phyloP scores from a whole-genome alignment of 1,139 yeast genomes.

The Suhomyces coccinellae region DNA sequence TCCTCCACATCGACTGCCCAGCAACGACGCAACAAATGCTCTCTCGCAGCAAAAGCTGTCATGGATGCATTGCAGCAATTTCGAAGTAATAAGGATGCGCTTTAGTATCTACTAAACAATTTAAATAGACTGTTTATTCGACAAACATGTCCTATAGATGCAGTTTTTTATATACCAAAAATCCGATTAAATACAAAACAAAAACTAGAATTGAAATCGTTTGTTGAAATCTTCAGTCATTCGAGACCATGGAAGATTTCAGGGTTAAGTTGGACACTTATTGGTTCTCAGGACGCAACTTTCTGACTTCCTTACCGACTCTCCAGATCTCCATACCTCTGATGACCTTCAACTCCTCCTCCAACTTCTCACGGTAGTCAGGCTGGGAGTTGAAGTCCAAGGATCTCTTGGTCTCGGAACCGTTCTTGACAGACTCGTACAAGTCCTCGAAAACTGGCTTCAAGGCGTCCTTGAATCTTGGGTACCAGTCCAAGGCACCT shows the following conservation, averaged over 20 bases:
- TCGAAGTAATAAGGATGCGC: too few relatives aligned
- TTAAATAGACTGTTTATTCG: conserved; percentile 35
- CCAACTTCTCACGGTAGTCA: conserved; percentile 96
- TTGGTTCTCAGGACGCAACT: conserved; percentile 98
- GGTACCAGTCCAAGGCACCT: conserved; percentile 99
- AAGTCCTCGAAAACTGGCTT: conserved; percentile 97
- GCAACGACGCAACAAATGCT: background rate
- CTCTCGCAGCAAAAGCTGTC: background rate
- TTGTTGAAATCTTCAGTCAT: conserved; percentile 27
- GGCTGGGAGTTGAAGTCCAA: conserved; percentile 97
- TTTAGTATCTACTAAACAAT: too few relatives aligned
- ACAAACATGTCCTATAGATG: conserved; percentile 41
- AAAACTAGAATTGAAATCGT: conserved; percentile 27
- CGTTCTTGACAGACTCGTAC: conserved; percentile 93
- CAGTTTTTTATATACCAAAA: conserved; percentile 19
- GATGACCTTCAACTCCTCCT: conserved; percentile 87
- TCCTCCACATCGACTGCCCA: background rate
- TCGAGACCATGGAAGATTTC: conserved; percentile 30
- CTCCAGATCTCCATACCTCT: conserved; percentile 99
- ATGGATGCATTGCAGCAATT: background rate
- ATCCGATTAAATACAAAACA: conserved; percentile 19
- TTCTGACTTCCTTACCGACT: conserved; percentile 99
- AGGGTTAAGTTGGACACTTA: conserved; percentile 33
- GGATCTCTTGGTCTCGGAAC: conserved; percentile 97
- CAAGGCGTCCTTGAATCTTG: conserved; percentile 96